These are phyloP conservation scores for Bauhinia variegata DNA, from an alignment of 306 rosid genomes.

Conservation along the genomic window DNA sequence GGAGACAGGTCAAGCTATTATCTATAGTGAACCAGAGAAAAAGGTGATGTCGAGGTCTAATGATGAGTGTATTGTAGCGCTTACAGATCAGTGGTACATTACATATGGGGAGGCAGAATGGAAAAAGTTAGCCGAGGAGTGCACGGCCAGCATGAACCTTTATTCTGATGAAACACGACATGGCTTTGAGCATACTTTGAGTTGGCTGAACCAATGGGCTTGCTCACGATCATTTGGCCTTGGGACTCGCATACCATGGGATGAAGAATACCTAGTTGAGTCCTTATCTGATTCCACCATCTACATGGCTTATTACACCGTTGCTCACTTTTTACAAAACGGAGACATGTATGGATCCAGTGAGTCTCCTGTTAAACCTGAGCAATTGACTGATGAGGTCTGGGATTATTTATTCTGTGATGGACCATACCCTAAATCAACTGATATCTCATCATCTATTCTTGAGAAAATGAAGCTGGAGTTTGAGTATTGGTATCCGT, in stretches of 20 bases:
- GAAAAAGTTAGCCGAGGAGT: constrained; percentile 78
- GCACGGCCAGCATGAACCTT: constrained; percentile 66
- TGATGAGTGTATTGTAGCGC: constrained; percentile 94
- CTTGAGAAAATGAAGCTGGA: constrained; percentile 77
- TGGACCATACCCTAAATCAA: constrained; percentile 67
- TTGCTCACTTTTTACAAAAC: constrained; percentile 72
- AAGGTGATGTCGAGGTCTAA: constrained; percentile 82
- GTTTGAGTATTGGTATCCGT: constrained; percentile 98
- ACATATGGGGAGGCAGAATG: constrained; percentile 87
- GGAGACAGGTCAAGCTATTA: constrained; percentile 74
- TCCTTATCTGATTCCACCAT: constrained; percentile 91
- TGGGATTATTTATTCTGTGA: constrained; percentile 84
- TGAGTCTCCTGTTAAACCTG: constrained; percentile 61
- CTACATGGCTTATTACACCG: constrained; percentile 94
- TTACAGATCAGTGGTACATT: constrained; percentile 95
- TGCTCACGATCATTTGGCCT: constrained; percentile 95
- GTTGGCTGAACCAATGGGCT: constrained; percentile 97
- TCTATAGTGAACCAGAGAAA: constrained; percentile 92
- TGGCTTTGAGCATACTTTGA: constrained; percentile 89
- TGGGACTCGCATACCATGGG: constrained; percentile 97
- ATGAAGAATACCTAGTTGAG: constrained; percentile 81
- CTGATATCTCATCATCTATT: constrained; percentile 59
- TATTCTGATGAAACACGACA: constrained; percentile 80
- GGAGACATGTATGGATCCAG: constrained; percentile 73
- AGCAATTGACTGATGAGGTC: constrained; percentile 78